A percentile compares a stretch with the other conserved stretches of the same genome.
Conservation (phyloP, 2,329 filamentous ascomycete genomes). For the Fusarium virguliforme region DNA sequence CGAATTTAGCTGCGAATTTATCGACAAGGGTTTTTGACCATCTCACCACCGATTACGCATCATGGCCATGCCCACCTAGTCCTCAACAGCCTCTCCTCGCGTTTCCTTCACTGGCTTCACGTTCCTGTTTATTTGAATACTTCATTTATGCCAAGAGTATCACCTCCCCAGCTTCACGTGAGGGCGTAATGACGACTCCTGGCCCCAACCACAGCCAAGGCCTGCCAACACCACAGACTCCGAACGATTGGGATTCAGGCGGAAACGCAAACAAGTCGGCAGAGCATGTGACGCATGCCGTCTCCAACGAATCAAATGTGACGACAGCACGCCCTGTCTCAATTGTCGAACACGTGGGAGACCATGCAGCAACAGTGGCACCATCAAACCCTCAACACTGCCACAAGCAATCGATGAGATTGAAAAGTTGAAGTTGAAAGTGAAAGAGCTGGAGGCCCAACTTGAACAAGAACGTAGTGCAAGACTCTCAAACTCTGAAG, state of each 20-base stretch:
- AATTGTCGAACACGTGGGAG: constrained; percentile 22
- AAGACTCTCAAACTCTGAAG: neutral
- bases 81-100: neutral
- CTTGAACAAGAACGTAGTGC: neutral
- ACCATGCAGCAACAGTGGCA: neutral
- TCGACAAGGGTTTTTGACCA: neutral
- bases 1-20: neutral
- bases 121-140: neutral
- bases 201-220: neutral
- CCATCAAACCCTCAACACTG: neutral
- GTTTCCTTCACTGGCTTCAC: neutral
- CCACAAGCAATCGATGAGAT: constrained; percentile 6
- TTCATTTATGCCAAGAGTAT: neutral
- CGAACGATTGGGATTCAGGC: constrained; percentile 16
- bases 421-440: neutral
- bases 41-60: neutral
- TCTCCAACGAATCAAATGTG: constrained; percentile 36
- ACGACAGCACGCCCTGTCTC: constrained; percentile 27
- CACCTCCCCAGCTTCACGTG: neutral
- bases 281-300: constrained; percentile 34
- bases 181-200: neutral
- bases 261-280: constrained; percentile 35
- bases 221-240: neutral
- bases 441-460: neutral
- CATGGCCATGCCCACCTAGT: neutral